Base-by-base conservation (phyloP, 306 rosid species). In the Morella rubra region DNA sequence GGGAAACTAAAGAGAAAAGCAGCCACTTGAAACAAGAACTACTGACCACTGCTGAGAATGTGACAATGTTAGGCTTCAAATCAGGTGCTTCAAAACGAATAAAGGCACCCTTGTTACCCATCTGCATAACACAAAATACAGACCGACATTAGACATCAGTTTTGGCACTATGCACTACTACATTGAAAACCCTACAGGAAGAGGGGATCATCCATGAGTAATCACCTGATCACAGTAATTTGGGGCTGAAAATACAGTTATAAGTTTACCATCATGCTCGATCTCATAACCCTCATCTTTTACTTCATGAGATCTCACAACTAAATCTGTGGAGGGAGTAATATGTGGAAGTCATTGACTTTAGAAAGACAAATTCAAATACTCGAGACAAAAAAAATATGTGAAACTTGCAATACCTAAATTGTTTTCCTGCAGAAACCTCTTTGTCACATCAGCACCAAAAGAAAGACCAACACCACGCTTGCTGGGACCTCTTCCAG, bases 71-170 rank as follows among this genome's bases (percentile, higher is more conserved):
- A 1, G 98, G 98, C 87, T 92, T 92, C 88, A 91, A 44, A 65
- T 91, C 96, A 45, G 98, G 99, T 1, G 96, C 91, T 84, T 92
- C 90, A 12, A 96, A 96, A 58, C 96, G 97, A 73, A 96, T 96
- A 80, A 92, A 96, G 81, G 99, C 99, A n/a, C 98, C 99, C 80
- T 91, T 96, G 85, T 96, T 96, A 83, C 93, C 98, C 99, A 96
- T 96, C 99, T 96, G 96, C 90, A 82, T 71, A 71, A 79, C 13
- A 72, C 56, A 77, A 69, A 76, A 68, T 68, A 24, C 73, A 75
- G 37, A 73, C 56, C 65, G 81, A 0, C 27, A 44, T 66, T 42
- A 42, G 41, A 10, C 50, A 41, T 42, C 45, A 62, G 8, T 37
- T 66, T 65, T 18, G 49, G 49, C 50, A 66, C 51, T 0, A 32